Percentiles rank a stretch among this genome's conserved stretches.
Evolutionary conservation across 805 yeast species (phyloP).

Genomic region (Vanderwaltozyma yarrowii): DNA sequence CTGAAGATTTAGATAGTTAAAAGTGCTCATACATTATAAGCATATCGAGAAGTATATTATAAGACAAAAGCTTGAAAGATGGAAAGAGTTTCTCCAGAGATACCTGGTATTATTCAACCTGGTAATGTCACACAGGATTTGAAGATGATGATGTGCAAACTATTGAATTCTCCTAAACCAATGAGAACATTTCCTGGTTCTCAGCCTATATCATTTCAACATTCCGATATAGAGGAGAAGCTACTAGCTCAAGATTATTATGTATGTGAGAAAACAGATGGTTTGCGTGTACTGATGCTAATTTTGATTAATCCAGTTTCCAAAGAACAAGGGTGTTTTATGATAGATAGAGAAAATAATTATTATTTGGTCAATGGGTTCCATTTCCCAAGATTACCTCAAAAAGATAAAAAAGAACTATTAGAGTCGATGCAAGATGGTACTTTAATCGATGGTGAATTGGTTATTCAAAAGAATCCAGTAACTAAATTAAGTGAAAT

Average conservation of each 20-base stretch:
- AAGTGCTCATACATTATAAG: too few relatives aligned
- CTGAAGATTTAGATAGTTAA: too few relatives aligned
- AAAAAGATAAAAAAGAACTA: constrained; percentile 24
- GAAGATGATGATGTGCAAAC: constrained; percentile 53
- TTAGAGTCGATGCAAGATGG: constrained; percentile 63
- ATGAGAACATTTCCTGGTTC: constrained; percentile 68
- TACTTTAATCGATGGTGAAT: constrained; percentile 87
- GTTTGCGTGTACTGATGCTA: constrained; percentile 72
- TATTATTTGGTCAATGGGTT: constrained; percentile 72
- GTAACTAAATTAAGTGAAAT: constrained; percentile 49
- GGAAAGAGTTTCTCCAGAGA: constrained; percentile 56
- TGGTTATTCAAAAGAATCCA: constrained; percentile 60
- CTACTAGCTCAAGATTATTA: constrained; percentile 66
- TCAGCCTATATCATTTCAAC: constrained; percentile 87
- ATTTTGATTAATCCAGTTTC: constrained; percentile 52
- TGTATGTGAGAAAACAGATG: constrained; percentile 96
- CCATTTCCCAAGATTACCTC: constrained; percentile 60
- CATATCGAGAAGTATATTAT: too few relatives aligned
- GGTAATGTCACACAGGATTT: constrained; percentile 60
- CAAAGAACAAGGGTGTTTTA: constrained; percentile 78
- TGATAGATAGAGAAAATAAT: constrained; percentile 83
- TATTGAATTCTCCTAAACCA: constrained; percentile 45
- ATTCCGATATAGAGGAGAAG: constrained; percentile 55
- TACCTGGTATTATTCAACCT: constrained; percentile 78
- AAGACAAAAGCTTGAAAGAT: constrained; percentile 7